Evolutionary conservation across 768 basidiomycete species (phyloP), one percentile per base, ranked within the genome.

Genomic region (Leccinum disarticulatum): DNA sequence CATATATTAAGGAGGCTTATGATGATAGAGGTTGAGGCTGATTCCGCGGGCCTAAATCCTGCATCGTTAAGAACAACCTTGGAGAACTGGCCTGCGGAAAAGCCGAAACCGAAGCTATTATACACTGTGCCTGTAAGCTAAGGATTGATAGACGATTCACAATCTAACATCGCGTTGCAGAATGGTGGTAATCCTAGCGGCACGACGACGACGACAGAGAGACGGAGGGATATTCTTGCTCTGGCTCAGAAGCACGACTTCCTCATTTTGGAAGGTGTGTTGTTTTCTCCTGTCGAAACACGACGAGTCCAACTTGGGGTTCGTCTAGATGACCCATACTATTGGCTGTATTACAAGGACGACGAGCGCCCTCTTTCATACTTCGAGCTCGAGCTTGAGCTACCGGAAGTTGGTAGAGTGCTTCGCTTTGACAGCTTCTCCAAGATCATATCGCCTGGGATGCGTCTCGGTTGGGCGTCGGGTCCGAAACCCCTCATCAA

Each of bases 391-490:
- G 49, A 50, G 22, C 49, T 50, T 10, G 49, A 28, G 7, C 27
- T 50, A 30, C 27, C 49, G 14, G 49, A 50, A 7, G 49, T 50
- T 50, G 49, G 49, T 27, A 28, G 50, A 15, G 89, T 93, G 25
- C 66, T 94, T 46, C 83, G 92, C 54, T 92, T 95, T 68, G 93
- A 95, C 68, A 88, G 87, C 68, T 79, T 95, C 59, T 90, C 87
- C 57, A 96, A 36, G 35, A 36, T 36, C 0, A 36, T 36, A 6
- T 36, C 35, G 35, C 35, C 35, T 13, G 35, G 35, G 35, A 36
- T 36, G 14, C 35, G 35, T 36, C 14, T 36, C 14, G 35, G 35
- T 36, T 36, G 35, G 35, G 35, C 35, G 4, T 36, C 35, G 14
- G 35, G 35, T 14, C 35, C 35, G 13, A 36, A 36, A 36, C 13